Base-by-base conservation (phyloP, 164 flowering plant species). In the Aristolochia contorta region DNA sequence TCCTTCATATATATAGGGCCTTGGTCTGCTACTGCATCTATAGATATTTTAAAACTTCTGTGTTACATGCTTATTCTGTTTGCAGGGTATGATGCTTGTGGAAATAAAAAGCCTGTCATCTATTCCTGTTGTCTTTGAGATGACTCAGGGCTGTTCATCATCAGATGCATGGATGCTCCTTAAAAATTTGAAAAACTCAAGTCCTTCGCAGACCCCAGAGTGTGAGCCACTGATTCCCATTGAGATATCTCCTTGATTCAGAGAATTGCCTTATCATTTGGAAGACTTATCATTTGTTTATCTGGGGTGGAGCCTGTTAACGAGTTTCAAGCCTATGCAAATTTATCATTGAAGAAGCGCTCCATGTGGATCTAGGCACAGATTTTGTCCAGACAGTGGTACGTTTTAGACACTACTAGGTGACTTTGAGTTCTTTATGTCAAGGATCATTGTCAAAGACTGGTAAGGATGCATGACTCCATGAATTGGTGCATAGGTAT, bases 81-180 rank as follows among this genome's bases (percentile, higher is more conserved):
- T 67, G 21, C 76, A 92, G 98, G 97, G 98, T 15, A 84, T 67
- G 37, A 83, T 93, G 92, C 77, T 81, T 56, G 62, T 93, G 37
- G 84, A 90, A 76, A 71, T 90, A 22, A 85, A 71, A 24, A 59
- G 65, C 47, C 60, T 53, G n/a, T 83, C 79, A 47, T 48, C 75
- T 18, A 45, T 77, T 54, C 98, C 96, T n/a, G 67, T 88, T 65
- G 94, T 77, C 33, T 66, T 80, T 50, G 92, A 86, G 79, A 82
- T 93, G 92, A 67, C 63, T 43, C 79, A 84, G 77, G 96, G 98
- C 2, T 87, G 90, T 76, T 61, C 81, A 37, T 45, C 78, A 57
- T 86, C 91, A 51, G 90, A 81, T 78, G 87, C 89, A 18, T 74
- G 84, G 86, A 65, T 73, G 63, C 91, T 93, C 56, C 77, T 87